Conservation (phyloP, 2,329 filamentous ascomycete genomes). For the Scytalidium lignicola region DNA sequence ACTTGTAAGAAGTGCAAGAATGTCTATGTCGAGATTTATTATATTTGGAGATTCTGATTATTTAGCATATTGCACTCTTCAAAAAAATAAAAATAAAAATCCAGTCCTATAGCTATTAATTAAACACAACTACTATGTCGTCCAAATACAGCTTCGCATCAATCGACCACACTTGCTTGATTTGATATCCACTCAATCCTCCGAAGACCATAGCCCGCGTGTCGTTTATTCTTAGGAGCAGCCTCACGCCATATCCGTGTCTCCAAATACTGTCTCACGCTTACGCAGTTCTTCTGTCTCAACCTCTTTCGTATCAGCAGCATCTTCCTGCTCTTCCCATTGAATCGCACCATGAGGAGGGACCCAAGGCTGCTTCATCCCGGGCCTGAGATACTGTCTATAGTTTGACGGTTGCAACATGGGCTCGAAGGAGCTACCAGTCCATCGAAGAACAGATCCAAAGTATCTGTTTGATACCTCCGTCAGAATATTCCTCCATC, state of each 20-base stretch:
- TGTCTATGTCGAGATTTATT: too few species aligned
- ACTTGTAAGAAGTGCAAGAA: too few species aligned
- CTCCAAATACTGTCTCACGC: neutral
- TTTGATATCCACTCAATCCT: neutral
- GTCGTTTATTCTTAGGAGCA: neutral
- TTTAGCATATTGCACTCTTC: too few species aligned
- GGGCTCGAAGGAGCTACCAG: neutral
- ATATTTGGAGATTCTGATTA: too few species aligned
- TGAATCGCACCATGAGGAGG: neutral
- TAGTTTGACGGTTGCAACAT: neutral
- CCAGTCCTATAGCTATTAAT: too few species aligned
- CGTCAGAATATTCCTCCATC: neutral
- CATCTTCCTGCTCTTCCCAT: neutral
- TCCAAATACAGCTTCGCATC: neutral
- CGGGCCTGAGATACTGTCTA: neutral
- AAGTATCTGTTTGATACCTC: neutral
- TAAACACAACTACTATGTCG: too few species aligned
- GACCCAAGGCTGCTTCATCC: neutral
- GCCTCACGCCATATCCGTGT: neutral
- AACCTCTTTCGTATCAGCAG: neutral
- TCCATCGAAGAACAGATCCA: neutral
- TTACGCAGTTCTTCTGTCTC: neutral
- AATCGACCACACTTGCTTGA: neutral
- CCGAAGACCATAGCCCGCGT: neutral
- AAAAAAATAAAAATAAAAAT: too few species aligned